Evolutionary conservation across 768 basidiomycete genomes (phyloP).

Genomic region (Chalciporus sphaerocephalus): DNA sequence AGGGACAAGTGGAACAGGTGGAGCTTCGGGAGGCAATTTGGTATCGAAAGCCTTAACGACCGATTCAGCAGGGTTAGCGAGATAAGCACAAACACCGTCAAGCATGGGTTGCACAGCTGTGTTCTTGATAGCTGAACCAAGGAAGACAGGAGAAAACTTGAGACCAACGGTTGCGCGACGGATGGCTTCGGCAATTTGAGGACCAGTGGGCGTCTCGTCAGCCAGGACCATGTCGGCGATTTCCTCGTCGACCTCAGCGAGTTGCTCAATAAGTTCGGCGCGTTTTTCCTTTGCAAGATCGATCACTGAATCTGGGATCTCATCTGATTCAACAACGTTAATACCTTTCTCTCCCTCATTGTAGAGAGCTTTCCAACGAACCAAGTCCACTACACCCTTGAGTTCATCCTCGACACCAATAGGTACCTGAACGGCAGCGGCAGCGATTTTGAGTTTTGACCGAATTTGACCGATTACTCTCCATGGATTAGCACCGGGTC

Average conservation of each 20-base stretch:
- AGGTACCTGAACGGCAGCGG: conserved; percentile 93
- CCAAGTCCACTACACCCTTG: conserved; percentile 88
- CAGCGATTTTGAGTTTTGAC: conserved; percentile 84
- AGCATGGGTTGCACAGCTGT: conserved; percentile 91
- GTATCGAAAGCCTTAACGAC: conserved; percentile 81
- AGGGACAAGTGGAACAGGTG: conserved; percentile 72
- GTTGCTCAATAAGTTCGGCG: conserved; percentile 85
- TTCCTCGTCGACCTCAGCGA: conserved; percentile 94
- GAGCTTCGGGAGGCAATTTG: conserved; percentile 55
- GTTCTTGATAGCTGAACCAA: conserved; percentile 97
- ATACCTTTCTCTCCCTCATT: conserved; percentile 91
- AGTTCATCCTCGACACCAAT: conserved; percentile 88
- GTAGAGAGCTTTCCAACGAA: conserved; percentile 91
- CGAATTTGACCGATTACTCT: conserved; percentile 90
- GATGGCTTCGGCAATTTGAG: conserved; percentile 78
- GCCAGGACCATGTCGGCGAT: conserved; percentile 89
- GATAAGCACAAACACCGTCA: conserved; percentile 93
- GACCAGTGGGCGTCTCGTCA: conserved; percentile 70
- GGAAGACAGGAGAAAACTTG: conserved; percentile 94
- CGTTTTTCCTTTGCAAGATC: conserved; percentile 81
- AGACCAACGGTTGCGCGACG: conserved; percentile 83
- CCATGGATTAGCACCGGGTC: conserved; percentile 97
- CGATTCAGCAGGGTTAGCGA: conserved; percentile 82
- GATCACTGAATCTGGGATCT: conserved; percentile 75
- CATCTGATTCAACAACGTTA: conserved; percentile 74